Evolutionary conservation across 2,329 filamentous ascomycete species (phyloP).

Genomic region (Cadophora luteo-olivacea): DNA sequence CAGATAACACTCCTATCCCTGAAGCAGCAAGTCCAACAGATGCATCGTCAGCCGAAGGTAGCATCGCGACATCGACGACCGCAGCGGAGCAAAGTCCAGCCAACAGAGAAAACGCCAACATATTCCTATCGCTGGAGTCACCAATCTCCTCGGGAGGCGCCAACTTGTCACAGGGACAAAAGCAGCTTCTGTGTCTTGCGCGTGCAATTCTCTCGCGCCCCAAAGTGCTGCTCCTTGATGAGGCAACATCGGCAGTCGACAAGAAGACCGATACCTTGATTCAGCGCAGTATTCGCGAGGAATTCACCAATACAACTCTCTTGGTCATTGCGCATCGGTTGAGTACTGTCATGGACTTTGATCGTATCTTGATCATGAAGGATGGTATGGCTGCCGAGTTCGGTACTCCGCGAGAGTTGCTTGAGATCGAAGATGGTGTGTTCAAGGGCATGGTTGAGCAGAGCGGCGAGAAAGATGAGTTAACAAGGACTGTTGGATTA

Average conservation of each 20-base stretch:
- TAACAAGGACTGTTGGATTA: neutral
- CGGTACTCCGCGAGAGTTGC: constrained; percentile 65
- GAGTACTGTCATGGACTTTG: constrained; percentile 78
- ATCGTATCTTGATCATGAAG: constrained; percentile 72
- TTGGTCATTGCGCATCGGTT: constrained; percentile 77
- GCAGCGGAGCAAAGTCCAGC: constrained; percentile 10
- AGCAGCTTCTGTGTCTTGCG: constrained; percentile 91
- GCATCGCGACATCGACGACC: constrained; percentile 22
- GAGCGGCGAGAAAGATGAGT: constrained; percentile 33
- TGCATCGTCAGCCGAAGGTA: constrained; percentile 16
- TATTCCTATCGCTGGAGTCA: constrained; percentile 56
- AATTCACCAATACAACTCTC: constrained; percentile 71
- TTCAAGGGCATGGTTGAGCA: constrained; percentile 37
- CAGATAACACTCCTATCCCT: constrained; percentile 15
- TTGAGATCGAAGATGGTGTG: constrained; percentile 33
- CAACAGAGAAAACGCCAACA: constrained; percentile 28
- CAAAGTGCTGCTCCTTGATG: constrained; percentile 93
- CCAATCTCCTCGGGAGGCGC: constrained; percentile 71
- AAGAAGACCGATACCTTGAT: constrained; percentile 76
- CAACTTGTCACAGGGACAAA: constrained; percentile 71
- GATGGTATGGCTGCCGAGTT: constrained; percentile 72
- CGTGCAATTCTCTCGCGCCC: constrained; percentile 84
- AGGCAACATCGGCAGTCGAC: constrained; percentile 81
- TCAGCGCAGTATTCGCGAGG: constrained; percentile 74
- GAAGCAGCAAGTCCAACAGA: constrained; percentile 3